Evolutionary conservation across 441 rosid genomes (phyloP).

Genomic region (Adansonia gregorii): DNA sequence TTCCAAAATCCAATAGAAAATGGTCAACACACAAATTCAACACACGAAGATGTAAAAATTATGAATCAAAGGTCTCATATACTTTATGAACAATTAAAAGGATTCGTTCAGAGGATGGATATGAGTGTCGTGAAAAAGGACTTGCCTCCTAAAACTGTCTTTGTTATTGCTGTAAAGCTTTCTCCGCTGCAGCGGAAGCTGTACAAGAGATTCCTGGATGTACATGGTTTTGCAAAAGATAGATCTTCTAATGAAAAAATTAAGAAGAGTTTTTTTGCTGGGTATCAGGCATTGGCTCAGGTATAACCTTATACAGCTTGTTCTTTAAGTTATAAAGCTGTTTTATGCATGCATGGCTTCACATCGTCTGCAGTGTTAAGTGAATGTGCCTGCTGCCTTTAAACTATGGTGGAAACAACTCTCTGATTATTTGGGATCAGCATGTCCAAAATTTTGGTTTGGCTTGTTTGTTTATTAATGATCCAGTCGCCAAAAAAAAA

Average conservation of each 20-base stretch:
- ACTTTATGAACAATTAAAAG: conserved; percentile 94
- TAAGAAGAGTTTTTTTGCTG: conserved; percentile 94
- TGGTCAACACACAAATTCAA: conserved; percentile 98
- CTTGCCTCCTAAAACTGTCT: conserved; percentile 98
- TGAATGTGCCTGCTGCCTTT: background rate
- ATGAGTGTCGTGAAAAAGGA: conserved; percentile 97
- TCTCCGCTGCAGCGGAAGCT: conserved; percentile 89
- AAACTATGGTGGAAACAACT: conserved; percentile 6
- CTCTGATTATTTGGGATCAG: background rate
- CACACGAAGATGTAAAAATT: conserved; percentile 91
- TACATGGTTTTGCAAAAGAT: conserved; percentile 79
- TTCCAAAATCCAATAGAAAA: conserved; percentile 99
- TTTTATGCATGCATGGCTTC: conserved; percentile 14
- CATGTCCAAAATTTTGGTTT: conserved; percentile 13
- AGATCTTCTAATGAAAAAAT: conserved; percentile 65
- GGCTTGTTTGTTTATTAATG: conserved; percentile 8
- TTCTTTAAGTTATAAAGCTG: conserved; percentile 28
- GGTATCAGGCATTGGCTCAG: conserved; percentile 99
- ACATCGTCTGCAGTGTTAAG: conserved; percentile 6
- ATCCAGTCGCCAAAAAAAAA: background rate
- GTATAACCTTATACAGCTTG: conserved; percentile 42
- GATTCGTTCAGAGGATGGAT: conserved; percentile 99
- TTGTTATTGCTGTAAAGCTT: conserved; percentile 93
- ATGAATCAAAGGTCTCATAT: conserved; percentile 99
- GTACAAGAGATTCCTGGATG: conserved; percentile 92